Evolutionary conservation across 139 green algal genomes (phyloP).

Genomic region (Ettlia oleoabundans): DNA sequence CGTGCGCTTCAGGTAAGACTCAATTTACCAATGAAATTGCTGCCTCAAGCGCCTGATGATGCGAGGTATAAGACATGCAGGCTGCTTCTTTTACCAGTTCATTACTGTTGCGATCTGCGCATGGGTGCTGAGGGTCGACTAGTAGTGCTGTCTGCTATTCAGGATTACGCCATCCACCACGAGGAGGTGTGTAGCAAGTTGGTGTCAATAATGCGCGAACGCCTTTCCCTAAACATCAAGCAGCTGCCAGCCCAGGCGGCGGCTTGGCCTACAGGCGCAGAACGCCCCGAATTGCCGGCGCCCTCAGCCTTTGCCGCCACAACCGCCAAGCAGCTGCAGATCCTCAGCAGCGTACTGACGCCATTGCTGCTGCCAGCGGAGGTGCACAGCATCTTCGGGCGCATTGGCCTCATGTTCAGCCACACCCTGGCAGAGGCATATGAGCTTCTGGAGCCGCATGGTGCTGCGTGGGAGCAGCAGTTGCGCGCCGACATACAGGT

Average conservation of each 20-base stretch:
- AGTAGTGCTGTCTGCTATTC: constrained; percentile 1
- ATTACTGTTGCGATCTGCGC: no score
- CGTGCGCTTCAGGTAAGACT: constrained; percentile 68
- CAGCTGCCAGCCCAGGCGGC: constrained; percentile 61
- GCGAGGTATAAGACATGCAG: no score
- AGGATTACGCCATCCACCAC: constrained; percentile 82
- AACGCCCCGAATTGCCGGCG: background rate
- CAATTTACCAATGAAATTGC: background rate
- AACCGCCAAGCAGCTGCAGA: constrained; percentile 60
- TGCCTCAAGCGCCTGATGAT: background rate
- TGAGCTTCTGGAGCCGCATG: constrained; percentile 49
- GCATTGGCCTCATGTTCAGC: constrained; percentile 69
- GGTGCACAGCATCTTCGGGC: constrained; percentile 80
- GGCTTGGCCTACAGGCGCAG: constrained; percentile 44
- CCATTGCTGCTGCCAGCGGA: constrained; percentile 79
- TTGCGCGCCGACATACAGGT: constrained; percentile 25
- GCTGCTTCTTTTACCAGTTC: background rate
- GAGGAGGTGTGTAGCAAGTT: constrained; percentile 91
- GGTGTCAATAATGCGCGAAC: constrained; percentile 92
- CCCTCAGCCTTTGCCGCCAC: constrained; percentile 58
- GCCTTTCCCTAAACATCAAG: constrained; percentile 56
- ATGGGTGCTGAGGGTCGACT: no score
- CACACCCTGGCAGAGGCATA: constrained; percentile 66
- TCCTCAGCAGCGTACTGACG: constrained; percentile 66
- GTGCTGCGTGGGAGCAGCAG: constrained; percentile 23